Conservation (phyloP, 768 basidiomycete species). For the Holtermanniella nyarrowii region DNA sequence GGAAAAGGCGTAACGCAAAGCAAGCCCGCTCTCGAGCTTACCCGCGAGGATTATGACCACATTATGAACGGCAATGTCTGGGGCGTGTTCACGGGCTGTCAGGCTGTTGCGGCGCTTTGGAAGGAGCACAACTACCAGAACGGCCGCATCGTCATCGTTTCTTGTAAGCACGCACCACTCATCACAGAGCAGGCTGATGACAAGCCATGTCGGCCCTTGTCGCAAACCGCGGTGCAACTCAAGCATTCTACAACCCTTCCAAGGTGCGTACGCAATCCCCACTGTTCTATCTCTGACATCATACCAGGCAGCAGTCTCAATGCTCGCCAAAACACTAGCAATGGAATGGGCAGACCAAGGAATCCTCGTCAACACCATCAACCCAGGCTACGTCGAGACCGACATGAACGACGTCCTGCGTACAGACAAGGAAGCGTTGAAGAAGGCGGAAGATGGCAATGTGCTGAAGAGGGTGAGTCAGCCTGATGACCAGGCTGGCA, state of each 20-base stretch:
- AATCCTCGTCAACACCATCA: slow-evolving; percentile 22
- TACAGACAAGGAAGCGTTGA: slow-evolving; percentile 12
- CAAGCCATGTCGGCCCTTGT: slow-evolving; percentile 28
- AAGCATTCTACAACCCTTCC: slow-evolving; percentile 35
- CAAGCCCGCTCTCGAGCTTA: slow-evolving; percentile 33
- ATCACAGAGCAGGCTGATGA: background rate
- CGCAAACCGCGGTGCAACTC: slow-evolving; percentile 21
- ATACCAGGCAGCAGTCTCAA: background rate
- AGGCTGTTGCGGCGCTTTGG: slow-evolving; percentile 33
- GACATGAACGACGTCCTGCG: slow-evolving; percentile 29
- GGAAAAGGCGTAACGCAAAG: slow-evolving; percentile 8
- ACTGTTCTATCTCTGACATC: background rate
- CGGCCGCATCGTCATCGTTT: slow-evolving; percentile 33
- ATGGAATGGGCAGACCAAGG: slow-evolving; percentile 37
- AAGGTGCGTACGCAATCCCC: slow-evolving; percentile 13
- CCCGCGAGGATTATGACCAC: slow-evolving; percentile 27
- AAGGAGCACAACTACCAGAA: slow-evolving; percentile 34
- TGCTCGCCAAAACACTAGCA: slow-evolving; percentile 26
- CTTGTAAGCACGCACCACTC: slow-evolving; percentile 18
- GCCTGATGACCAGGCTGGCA: slow-evolving; percentile 31
- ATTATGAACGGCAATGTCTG: slow-evolving; percentile 31
- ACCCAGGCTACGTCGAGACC: slow-evolving; percentile 31
- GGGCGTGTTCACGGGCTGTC: slow-evolving; percentile 29
- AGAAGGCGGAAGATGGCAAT: slow-evolving; percentile 6
- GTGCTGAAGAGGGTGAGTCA: slow-evolving; percentile 19